Evolutionary conservation across 805 yeast species (phyloP), one percentile per base, ranked within the genome.

Genomic region (Ogataea polymorpha): DNA sequence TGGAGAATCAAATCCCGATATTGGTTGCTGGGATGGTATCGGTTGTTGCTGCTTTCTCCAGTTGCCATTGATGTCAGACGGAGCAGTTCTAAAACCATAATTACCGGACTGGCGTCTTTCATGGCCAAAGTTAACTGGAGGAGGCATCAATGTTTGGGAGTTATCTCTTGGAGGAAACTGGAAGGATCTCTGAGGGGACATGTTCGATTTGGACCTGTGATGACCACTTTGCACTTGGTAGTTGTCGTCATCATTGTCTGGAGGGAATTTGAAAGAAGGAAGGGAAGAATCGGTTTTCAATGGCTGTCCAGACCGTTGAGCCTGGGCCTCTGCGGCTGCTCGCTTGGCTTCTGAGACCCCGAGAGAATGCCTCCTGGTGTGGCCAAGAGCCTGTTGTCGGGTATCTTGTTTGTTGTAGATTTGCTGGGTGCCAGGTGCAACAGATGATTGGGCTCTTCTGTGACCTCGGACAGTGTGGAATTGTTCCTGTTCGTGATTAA

Each of bases 251-350:
- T 50, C 49, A 9, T 56, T 55, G 5, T 55, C 48, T 8, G 77
- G 71, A 13, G 86, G 87, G 54, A 79, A 81, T 47, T 78, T 79
- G 62, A 79, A 80, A 4, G 55, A 56, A 15, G 71, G 69, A 9
- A 67, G 62, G 14, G 49, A 41, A 6, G 50, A 14, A 5, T 51
- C 37, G 20, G 40, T 27, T 34, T 59, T 59, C 8, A 66, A 55
- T 21, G 69, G 68, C 24, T 53, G 52, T 11, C 55, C 51, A 8
- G 60, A 49, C 61, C 89, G 75, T 59, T 87, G 93, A 2, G 84
- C 82, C 58, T 82, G 88, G 27, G 81, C 90, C 51, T 81, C 82
- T 4, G 96, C 96, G n/a, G 99, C 99, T 6, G 97, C 97, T 52
- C 82, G 82, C 55, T 86, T 89, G 10, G 98, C 98, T 65, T 91